Conservation (phyloP, 2,329 filamentous ascomycete genomes). For the Arthrinium puccinioides region DNA sequence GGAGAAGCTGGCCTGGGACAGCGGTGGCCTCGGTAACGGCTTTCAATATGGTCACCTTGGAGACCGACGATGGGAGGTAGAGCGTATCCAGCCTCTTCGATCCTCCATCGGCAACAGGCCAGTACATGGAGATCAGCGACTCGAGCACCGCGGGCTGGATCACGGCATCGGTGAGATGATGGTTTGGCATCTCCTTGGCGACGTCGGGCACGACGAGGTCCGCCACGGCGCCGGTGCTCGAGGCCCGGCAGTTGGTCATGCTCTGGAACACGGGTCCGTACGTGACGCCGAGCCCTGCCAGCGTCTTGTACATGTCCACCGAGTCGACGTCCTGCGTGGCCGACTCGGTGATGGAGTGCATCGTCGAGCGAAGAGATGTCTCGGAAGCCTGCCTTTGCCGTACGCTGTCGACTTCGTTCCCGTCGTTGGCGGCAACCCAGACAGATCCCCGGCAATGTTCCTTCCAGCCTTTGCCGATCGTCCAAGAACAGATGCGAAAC, state of each 20-base stretch:
- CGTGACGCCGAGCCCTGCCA: conserved; percentile 9
- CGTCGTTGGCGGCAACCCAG: background rate
- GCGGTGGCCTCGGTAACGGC: conserved; percentile 17
- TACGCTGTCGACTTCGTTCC: conserved; percentile 14
- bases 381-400: conserved; percentile 19
- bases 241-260: conserved; percentile 36
- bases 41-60: conserved; percentile 28
- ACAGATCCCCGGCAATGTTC: conserved; percentile 29
- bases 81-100: conserved; percentile 23
- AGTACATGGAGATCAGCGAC: conserved; percentile 33
- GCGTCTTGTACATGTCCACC: conserved; percentile 34
- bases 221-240: conserved; percentile 23
- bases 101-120: conserved; percentile 27
- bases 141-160: conserved; percentile 33
- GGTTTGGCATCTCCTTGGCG: conserved; percentile 31
- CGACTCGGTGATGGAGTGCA: conserved; percentile 16
- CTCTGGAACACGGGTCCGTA: conserved; percentile 19
- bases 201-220: conserved; percentile 28
- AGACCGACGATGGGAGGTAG: conserved; percentile 35
- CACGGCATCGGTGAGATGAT: conserved; percentile 22
- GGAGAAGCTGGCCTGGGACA: conserved; percentile 22
- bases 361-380: conserved; percentile 12
- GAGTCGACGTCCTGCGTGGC: conserved; percentile 22
- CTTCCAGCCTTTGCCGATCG: conserved; percentile 26
- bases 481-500: conserved; percentile 29